Conservation (phyloP, 2,329 filamentous ascomycete species). For the Alternaria ethzedia region DNA sequence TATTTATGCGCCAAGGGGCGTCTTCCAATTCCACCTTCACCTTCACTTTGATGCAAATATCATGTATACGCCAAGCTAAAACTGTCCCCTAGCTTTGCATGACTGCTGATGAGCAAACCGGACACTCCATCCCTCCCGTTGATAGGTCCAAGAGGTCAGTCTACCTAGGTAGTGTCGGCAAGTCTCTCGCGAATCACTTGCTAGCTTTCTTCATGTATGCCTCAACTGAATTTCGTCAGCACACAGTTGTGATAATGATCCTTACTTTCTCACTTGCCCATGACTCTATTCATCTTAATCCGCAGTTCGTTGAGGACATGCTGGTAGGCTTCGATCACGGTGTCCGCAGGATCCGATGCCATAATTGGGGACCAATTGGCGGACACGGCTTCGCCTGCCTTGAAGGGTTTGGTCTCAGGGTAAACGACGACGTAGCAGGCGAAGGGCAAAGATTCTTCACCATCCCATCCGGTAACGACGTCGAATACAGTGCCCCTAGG, state of each 20-base stretch:
- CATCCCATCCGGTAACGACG: not conserved
- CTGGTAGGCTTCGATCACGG: too few species aligned
- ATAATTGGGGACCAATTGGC: not conserved
- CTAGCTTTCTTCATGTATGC: not conserved
- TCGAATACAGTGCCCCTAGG: not conserved
- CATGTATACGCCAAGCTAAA: too few species aligned
- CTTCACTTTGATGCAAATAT: too few species aligned
- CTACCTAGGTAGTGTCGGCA: not conserved
- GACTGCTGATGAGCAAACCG: not conserved
- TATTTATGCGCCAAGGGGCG: too few species aligned
- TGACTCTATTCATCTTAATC: rapidly evolving
- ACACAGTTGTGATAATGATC: too few species aligned
- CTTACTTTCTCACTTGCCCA: not conserved
- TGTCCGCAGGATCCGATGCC: too few species aligned
- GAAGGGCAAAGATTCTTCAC: rapidly evolving
- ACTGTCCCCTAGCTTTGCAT: not conserved
- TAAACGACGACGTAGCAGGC: not conserved
- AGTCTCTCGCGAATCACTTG: not conserved
- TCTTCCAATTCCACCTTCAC: too few species aligned
- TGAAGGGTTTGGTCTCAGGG: not conserved
- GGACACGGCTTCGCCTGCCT: not conserved
- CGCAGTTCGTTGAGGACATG: not conserved
- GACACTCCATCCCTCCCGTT: not conserved
- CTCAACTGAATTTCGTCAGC: too few species aligned
- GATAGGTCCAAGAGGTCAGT: too few species aligned